Percentiles rank a stretch among this genome's conserved stretches.
Conservation (phyloP, 805 yeast genomes). For the Zygosaccharomyces rouxii region DNA sequence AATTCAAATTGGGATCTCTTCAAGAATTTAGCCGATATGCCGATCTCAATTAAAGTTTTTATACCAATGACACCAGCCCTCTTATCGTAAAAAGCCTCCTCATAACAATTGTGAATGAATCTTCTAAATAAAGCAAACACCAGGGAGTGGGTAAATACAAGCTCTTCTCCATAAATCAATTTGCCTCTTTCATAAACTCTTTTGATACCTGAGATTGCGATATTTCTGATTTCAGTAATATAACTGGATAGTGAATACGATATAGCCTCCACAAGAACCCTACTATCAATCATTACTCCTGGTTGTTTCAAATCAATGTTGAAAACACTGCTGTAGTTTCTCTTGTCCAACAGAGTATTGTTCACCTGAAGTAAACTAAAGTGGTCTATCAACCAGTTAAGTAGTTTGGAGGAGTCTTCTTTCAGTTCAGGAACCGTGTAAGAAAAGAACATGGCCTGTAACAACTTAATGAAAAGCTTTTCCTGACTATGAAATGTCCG, state of each 20-base stretch:
- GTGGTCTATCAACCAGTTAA: conserved; percentile 70
- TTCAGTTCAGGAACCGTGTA: conserved; percentile 68
- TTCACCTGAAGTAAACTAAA: conserved; percentile 74
- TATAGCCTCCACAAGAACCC: conserved; percentile 67
- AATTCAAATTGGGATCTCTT: conserved; percentile 76
- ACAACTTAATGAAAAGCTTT: conserved; percentile 54
- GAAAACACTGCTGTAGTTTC: conserved; percentile 65
- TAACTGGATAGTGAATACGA: conserved; percentile 77
- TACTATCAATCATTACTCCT: conserved; percentile 59
- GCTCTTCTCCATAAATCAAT: conserved; percentile 63
- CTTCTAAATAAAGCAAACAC: conserved; percentile 72
- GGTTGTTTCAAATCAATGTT: conserved; percentile 80
- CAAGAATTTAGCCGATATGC: conserved; percentile 69
- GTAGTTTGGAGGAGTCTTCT: conserved; percentile 59
- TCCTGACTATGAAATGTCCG: conserved; percentile 56
- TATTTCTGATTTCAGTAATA: conserved; percentile 60
- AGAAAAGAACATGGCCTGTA: conserved; percentile 71
- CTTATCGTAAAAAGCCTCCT: conserved; percentile 79
- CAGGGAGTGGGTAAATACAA: conserved; percentile 67
- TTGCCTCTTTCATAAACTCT: conserved; percentile 57
- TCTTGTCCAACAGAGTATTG: conserved; percentile 61
- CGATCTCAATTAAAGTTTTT: conserved; percentile 63
- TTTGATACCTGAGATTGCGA: conserved; percentile 65
- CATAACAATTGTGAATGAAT: conserved; percentile 88
- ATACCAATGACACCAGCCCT: conserved; percentile 88